Conservation (phyloP, 176 grass and related monocot genomes). For the barley (Hordeum vulgare) region MorexV3_pseudomolecules_assembly NC_058521.1:500123724-500124223, state of each 20-base stretch:
- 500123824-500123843: constrained; percentile 7
- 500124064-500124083: background rate
- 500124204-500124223: background rate
- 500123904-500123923: background rate
- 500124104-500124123: background rate
- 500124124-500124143: background rate
- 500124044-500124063: background rate
- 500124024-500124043: background rate
- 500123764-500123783: constrained; percentile 21
- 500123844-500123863: background rate
- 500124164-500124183: background rate
- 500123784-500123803: background rate
- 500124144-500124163: background rate
- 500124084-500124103: background rate
- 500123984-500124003: constrained; percentile 27
- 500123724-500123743: constrained; percentile 12
- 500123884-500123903: constrained; percentile 4
- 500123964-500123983: constrained; percentile 23
- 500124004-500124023: background rate
- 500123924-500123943: background rate
- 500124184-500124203: background rate
- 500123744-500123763: constrained; percentile 27
- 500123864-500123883: constrained; percentile 2
- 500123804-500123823: constrained; percentile 25
- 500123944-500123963: constrained; percentile 20